These are phyloP conservation scores for Melampsora americana DNA, from an alignment of 1,284 basidiomycete species.

Conservation along the genomic window DNA sequence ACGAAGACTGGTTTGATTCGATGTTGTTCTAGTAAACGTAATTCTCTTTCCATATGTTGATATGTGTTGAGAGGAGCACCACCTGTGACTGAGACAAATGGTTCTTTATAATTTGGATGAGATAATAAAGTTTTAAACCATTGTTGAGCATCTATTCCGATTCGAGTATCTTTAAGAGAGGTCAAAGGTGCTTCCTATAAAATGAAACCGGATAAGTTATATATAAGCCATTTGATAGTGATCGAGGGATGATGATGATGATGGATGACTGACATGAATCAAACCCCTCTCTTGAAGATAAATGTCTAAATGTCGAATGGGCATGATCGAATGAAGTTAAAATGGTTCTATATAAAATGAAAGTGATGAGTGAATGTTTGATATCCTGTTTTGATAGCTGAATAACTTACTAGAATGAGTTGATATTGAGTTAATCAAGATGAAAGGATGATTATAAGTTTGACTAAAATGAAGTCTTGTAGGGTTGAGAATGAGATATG, in stretches of 20 bases:
- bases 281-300: conserved; percentile 43
- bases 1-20: conserved; percentile 97
- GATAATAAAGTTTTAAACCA: conserved; percentile 80
- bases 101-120: conserved; percentile 71
- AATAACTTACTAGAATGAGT: no score
- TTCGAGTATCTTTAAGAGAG: conserved; percentile 81
- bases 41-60: conserved; percentile 78
- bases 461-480: no score
- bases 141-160: conserved; percentile 92
- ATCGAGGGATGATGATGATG: background rate
- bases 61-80: conserved; percentile 64
- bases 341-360: background rate
- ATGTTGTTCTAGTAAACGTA: conserved; percentile 81
- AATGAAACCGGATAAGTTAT: conserved; percentile 52
- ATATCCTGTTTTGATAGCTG: no score
- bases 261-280: conserved; percentile 32
- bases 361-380: background rate
- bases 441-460: no score
- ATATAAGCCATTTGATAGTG: background rate
- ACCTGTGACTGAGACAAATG: conserved; percentile 87
- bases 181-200: conserved; percentile 72
- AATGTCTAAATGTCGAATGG: conserved; percentile 37
- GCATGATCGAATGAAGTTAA: conserved; percentile 3
- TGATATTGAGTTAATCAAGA: no score
- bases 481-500: no score